phyloP scores from a whole-genome alignment of 306 rosid genomes.

The Vigna radiata region DNA sequence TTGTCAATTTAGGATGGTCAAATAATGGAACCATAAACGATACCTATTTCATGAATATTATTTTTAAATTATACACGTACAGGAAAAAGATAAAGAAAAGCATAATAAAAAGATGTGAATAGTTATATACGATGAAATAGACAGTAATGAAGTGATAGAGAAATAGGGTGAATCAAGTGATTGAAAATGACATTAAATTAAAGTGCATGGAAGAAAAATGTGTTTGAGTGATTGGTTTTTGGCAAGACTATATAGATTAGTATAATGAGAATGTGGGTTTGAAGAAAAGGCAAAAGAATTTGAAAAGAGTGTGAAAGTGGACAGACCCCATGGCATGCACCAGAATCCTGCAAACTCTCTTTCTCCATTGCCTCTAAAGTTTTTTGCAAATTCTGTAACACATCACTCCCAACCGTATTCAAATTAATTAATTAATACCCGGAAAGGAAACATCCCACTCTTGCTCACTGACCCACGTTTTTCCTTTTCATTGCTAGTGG shows the following conservation, averaged over 20 bases:
- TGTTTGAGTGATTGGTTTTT: constrained; percentile 1
- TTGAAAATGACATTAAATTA: constrained; percentile 30
- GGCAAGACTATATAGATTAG: constrained; percentile 40
- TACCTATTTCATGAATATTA: too few species aligned
- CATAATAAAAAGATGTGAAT: too few species aligned
- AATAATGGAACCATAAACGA: too few species aligned
- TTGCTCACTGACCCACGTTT: constrained; percentile 42
- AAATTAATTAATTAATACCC: neutral
- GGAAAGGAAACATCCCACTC: constrained; percentile 21
- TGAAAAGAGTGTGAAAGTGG: constrained; percentile 39
- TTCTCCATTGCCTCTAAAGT: neutral
- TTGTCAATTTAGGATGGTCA: too few species aligned
- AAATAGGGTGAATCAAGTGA: neutral
- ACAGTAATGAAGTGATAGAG: too few species aligned
- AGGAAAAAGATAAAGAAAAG: too few species aligned
- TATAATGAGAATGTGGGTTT: constrained; percentile 55
- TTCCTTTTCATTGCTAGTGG: constrained; percentile 30
- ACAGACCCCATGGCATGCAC: constrained; percentile 43
- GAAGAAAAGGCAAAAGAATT: constrained; percentile 44
- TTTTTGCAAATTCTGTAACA: constrained; percentile 31
- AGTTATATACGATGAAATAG: too few species aligned
- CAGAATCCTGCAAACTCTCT: constrained; percentile 39
- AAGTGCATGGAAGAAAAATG: constrained; percentile 32
- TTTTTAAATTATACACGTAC: too few species aligned
- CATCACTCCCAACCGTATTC: neutral